These are phyloP conservation scores for Diaporthe destruens DNA, from an alignment of 2,329 filamentous ascomycete species.

Conservation along the genomic window DNA sequence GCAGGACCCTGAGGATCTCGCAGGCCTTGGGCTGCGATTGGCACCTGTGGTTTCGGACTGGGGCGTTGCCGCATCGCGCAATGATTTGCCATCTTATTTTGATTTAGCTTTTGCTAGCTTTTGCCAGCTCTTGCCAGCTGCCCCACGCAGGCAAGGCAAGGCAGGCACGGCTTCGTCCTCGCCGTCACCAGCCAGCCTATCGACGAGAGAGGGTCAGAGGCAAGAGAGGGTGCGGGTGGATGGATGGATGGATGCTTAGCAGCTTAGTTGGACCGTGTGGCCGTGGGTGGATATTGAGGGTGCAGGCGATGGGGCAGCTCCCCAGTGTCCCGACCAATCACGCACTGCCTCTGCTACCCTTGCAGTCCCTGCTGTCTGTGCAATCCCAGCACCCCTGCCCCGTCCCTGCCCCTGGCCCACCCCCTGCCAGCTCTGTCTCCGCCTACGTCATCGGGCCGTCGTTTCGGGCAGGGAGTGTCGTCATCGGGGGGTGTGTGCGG, in stretches of 20 bases:
- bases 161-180: too few species aligned
- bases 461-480: constrained; percentile 28
- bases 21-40: background rate
- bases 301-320: constrained; percentile 17
- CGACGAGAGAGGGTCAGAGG: too few species aligned
- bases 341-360: constrained; percentile 11
- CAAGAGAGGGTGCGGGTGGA: background rate
- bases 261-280: too few species aligned
- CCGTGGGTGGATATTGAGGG: background rate
- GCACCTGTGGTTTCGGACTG: constrained; percentile 32
- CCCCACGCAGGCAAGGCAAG: background rate
- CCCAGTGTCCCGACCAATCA: constrained; percentile 26
- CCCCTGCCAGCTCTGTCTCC: background rate
- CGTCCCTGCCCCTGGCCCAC: background rate
- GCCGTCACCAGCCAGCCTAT: too few species aligned
- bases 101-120: constrained; percentile 31
- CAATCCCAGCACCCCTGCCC: constrained; percentile 5
- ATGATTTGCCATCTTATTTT: constrained; percentile 39
- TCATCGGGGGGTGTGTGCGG: constrained; percentile 30
- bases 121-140: constrained; percentile 21
- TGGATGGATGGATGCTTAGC: background rate
- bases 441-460: constrained; percentile 36
- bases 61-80: constrained; percentile 34
- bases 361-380: background rate
- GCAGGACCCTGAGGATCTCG: constrained; percentile 41